Percentiles rank a stretch among this genome's conserved stretches.
These are phyloP conservation scores for Talaromyces verruculosus DNA, from an alignment of 2,329 filamentous ascomycete genomes.

Conservation along the genomic window DNA sequence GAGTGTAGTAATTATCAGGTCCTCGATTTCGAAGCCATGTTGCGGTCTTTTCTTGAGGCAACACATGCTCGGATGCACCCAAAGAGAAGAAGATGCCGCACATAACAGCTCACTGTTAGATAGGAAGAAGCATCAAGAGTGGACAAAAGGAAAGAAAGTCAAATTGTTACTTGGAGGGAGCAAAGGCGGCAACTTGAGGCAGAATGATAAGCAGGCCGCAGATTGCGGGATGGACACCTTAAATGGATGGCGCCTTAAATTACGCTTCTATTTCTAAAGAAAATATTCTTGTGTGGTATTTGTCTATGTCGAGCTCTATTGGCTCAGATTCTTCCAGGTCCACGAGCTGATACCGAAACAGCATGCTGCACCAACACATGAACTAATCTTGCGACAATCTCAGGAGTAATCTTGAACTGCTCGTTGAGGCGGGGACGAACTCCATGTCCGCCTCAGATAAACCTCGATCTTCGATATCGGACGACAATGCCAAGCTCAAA, in stretches of 20 bases:
- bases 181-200: conserved; percentile 28
- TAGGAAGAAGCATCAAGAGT: not conserved
- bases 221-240: conserved; percentile 29
- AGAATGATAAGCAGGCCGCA: conserved; percentile 34
- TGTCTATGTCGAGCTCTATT: not conserved
- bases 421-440: conserved; percentile 22
- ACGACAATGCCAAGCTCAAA: conserved; percentile 18
- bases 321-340: not conserved
- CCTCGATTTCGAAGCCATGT: conserved; percentile 43
- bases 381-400: conserved; percentile 20
- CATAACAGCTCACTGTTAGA: conserved; percentile 32
- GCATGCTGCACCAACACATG: conserved; percentile 19
- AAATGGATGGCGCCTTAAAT: conserved; percentile 35
- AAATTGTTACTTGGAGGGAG: not conserved
- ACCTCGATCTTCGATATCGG: conserved; percentile 27
- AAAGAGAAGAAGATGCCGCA: conserved; percentile 57
- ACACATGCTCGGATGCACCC: conserved; percentile 32
- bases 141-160: not conserved
- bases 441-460: conserved; percentile 38
- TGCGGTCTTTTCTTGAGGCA: conserved; percentile 36
- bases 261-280: not conserved
- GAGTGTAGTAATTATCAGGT: conserved; percentile 44
- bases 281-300: not conserved
- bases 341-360: not conserved
- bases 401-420: conserved; percentile 22